A percentile compares a stretch with the other conserved stretches of the same genome.
Conservation (phyloP, 495 filamentous ascomycete species). For the Massariosphaeria phaeospora region DNA sequence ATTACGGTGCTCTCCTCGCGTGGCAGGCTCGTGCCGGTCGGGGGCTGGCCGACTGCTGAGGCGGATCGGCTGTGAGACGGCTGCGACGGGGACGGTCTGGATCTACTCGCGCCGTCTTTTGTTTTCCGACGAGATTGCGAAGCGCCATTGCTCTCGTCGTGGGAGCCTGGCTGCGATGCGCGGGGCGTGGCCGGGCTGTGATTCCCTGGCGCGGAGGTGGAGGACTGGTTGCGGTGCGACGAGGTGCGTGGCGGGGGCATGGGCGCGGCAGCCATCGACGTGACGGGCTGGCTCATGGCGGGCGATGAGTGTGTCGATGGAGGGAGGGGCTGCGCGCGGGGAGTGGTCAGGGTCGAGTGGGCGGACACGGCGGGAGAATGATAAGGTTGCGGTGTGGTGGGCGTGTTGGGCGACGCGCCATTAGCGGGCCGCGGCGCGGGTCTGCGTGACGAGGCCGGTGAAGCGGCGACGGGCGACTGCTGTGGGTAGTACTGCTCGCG, state of each 20-base stretch:
- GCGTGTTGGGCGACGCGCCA: conserved; percentile 44
- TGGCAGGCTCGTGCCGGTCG: conserved; percentile 47
- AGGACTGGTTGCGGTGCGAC: conserved; percentile 43
- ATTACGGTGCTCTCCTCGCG: conserved; percentile 67
- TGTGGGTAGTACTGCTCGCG: conserved; percentile 44
- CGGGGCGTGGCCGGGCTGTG: conserved; percentile 20
- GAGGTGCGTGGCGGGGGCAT: conserved; percentile 62
- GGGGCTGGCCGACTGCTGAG: conserved; percentile 40
- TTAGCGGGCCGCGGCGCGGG: conserved; percentile 54
- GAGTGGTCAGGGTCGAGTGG: conserved; percentile 44
- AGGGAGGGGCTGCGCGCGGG: conserved; percentile 42
- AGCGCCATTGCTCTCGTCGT: conserved; percentile 40
- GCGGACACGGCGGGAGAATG: conserved; percentile 33
- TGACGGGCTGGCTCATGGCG: conserved; percentile 41
- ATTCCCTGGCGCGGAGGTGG: conserved; percentile 9
- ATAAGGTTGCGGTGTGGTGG: conserved; percentile 43
- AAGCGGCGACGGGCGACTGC: conserved; percentile 39
- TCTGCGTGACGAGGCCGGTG: conserved; percentile 46
- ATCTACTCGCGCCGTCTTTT: conserved; percentile 42
- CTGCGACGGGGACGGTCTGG: conserved; percentile 28
- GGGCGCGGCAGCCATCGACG: conserved; percentile 37
- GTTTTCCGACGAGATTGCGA: conserved; percentile 48
- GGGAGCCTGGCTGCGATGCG: conserved; percentile 12
- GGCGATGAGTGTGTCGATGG: conserved; percentile 42
- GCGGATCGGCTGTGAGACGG: conserved; percentile 44